phyloP scores from a whole-genome alignment of 306 rosid species.

The Ormosia semicastrata region DNA sequence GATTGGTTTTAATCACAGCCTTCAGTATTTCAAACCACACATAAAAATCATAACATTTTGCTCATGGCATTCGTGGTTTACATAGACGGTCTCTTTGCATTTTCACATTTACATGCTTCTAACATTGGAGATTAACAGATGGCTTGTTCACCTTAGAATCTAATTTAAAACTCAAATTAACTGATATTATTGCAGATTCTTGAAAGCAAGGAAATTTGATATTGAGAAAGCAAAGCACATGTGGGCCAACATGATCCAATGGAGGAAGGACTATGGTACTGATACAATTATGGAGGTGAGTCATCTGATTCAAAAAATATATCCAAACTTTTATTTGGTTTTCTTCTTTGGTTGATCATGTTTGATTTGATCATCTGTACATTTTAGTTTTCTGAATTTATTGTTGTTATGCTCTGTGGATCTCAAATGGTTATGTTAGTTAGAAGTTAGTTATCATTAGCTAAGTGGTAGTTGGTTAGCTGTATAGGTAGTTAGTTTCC shows the following conservation, averaged over 20 bases:
- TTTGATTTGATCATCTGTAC: not conserved
- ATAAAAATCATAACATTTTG: not conserved
- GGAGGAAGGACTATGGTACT: slow-evolving; percentile 86
- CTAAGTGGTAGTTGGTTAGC: no score
- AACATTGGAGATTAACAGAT: not conserved
- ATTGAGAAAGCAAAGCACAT: slow-evolving; percentile 79
- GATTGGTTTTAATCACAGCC: not conserved
- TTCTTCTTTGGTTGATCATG: slow-evolving; percentile 14
- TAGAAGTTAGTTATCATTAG: no score
- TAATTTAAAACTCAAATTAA: slow-evolving; percentile 6
- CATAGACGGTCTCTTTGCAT: not conserved
- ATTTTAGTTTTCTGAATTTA: not conserved
- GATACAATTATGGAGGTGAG: slow-evolving; percentile 83
- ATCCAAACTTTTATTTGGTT: not conserved
- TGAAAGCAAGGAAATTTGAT: slow-evolving; percentile 93
- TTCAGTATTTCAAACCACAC: not conserved
- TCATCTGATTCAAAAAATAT: slow-evolving; percentile 18
- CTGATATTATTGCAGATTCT: slow-evolving; percentile 58
- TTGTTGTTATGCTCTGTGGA: not conserved
- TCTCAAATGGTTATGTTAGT: no score
- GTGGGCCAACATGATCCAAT: slow-evolving; percentile 94
- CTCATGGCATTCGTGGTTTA: not conserved
- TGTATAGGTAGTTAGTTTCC: no score
- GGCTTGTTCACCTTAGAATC: not conserved
- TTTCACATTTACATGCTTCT: not conserved